Evolutionary conservation across 768 basidiomycete genomes (phyloP), one percentile per base, ranked within the genome.

Genomic region (Amyloporia xantha): DNA sequence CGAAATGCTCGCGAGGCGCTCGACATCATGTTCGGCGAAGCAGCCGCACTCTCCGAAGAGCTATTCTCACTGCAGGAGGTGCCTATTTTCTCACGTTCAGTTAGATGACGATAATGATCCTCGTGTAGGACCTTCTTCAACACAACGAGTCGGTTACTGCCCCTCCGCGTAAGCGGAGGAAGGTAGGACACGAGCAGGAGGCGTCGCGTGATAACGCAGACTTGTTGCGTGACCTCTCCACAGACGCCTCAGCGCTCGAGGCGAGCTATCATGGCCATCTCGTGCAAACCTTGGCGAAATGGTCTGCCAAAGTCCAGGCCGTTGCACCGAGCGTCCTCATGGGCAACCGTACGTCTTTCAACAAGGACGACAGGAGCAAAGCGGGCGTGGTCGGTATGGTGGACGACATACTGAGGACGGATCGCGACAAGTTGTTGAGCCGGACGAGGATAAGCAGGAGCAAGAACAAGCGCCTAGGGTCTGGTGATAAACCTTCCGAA

Each of bases 271-370:
- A 93, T 62, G 77, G 83, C 2, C 73, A 85, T 52, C 73, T 86
- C 11, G 63, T 91, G 37, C 80, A 82, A 51, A 93, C 89, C 1
- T 75, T 99, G 21, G 71, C 77, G 33, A 98, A 98, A 66, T 99
- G 96, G 96, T 96, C 92, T 9, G 75, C 84, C 21, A 99, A 98
- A 70, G 87, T 98, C 33, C 89, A 93, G 59, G 89, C 94, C 1
- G 93, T 96, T 4, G 80, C 92, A 2, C 84, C 91, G 10, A 82
- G 84, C 5, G 82, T 76, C 36, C 78, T 89, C 11, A 72, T 83
- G 4, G 79, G 77, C 11, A 85, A 79, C 55, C 78, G 79, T n/a
- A 82, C 79, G 49, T 70, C 84, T 5, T 91, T 91, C 65, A 75
- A 75, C 37, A 60, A 69, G 20, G 50, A 41, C 39, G 50, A 41